Percentiles rank a stretch among this genome's conserved stretches.
Conservation (phyloP, 2,329 filamentous ascomycete genomes). For the Alternaria triticina region DNA sequence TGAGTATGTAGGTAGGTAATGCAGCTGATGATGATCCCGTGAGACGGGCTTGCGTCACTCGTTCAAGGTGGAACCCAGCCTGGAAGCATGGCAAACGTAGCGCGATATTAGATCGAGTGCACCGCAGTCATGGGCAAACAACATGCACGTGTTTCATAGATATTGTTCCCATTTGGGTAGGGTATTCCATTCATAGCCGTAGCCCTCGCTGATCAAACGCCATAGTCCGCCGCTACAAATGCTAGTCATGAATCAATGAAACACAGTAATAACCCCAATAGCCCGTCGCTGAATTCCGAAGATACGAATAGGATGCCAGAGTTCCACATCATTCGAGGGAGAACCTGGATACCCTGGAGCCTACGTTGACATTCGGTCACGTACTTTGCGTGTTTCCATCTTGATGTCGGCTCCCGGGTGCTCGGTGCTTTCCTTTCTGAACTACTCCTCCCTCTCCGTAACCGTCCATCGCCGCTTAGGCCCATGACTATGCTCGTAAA, state of each 20-base stretch:
- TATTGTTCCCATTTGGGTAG: neutral
- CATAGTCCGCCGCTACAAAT: neutral
- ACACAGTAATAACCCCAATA: neutral
- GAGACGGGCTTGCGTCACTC: slow-evolving; percentile 7
- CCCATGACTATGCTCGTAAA: slow-evolving; percentile 47
- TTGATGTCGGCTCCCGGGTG: neutral
- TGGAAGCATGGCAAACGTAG: slow-evolving; percentile 1
- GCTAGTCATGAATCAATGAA: neutral
- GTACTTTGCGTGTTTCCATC: neutral
- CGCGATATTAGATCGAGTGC: neutral
- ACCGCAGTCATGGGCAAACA: neutral
- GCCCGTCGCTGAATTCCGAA: neutral
- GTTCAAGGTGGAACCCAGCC: neutral
- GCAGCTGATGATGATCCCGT: slow-evolving; percentile 4
- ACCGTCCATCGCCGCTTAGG: slow-evolving; percentile 55
- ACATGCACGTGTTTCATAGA: neutral
- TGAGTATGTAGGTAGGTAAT: neutral
- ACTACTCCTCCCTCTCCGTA: slow-evolving; percentile 38
- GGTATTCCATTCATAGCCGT: neutral
- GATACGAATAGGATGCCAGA: neutral
- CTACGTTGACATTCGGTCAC: neutral
- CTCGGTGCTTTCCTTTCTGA: neutral
- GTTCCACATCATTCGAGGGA: neutral
- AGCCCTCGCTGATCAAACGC: neutral
- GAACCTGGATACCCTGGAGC: neutral